Conservation (phyloP, 306 rosid genomes). For the Ziziphus jujuba region DNA sequence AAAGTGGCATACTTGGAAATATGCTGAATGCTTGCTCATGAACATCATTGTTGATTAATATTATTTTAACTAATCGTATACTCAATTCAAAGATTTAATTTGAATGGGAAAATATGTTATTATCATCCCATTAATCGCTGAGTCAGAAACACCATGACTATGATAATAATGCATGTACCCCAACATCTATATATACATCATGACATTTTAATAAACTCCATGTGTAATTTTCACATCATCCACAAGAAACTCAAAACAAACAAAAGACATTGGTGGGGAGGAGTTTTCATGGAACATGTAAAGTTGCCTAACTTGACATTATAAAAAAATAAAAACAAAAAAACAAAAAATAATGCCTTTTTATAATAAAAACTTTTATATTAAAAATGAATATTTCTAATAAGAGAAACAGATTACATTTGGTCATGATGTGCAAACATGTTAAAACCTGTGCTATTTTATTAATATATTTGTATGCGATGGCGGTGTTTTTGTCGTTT, state of each 20-base stretch:
- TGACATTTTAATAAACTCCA: background rate
- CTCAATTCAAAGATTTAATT: no score
- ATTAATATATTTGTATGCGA: constrained; percentile 10
- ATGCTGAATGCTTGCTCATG: no score
- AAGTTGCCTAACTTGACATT: constrained; percentile 26
- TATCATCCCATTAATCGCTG: constrained; percentile 4
- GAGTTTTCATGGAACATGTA: background rate
- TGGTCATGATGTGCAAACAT: constrained; percentile 29
- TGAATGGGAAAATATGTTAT: background rate
- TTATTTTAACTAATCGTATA: no score
- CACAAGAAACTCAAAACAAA: background rate
- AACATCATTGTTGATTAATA: no score
- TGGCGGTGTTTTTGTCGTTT: constrained; percentile 47
- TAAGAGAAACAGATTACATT: background rate
- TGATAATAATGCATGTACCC: constrained; percentile 2
- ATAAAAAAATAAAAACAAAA: background rate
- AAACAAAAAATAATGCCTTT: background rate
- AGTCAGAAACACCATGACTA: constrained; percentile 12
- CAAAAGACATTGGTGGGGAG: background rate
- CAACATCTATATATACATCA: constrained; percentile 1
- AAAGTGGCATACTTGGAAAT: no score
- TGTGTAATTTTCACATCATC: background rate
- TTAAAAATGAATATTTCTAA: no score
- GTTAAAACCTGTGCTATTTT: constrained; percentile 25
- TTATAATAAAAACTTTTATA: no score